Base-by-base conservation (phyloP, 495 filamentous ascomycete species). In the Podospora didyma region DNA sequence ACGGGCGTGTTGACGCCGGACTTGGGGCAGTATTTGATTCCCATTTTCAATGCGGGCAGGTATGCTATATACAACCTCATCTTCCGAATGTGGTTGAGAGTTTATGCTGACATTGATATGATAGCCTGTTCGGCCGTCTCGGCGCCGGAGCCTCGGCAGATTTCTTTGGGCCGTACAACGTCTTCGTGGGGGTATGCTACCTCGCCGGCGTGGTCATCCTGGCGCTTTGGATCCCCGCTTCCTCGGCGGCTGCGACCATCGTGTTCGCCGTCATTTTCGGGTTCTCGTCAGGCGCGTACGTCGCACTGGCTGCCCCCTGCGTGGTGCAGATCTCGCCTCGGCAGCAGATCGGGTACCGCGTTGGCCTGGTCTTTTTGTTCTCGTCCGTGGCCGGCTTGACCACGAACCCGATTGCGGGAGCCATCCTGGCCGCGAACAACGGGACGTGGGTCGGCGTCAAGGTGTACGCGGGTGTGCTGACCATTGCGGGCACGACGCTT, bases 31-130 rank as follows among this genome's bases (percentile, higher is more conserved):
- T 91, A 92, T 62, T 69, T 91, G 12, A 67, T 91, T 24, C 74
- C 89, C 0, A 86, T 92, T 53, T 69, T 92, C 45, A 93, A 92
- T 61, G 86, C 84, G 0, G 77, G 79, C n/a, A 85, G 80, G 82
- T 83, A 71, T 63, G 75, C 17, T 52, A 14, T 52, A 14, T 86
- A 2, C 82, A 17, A 12, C 11, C 24, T 11, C 23, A 79, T 49
- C 41, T 89, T 10, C 89, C 79, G 62, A 87, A 91, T 60, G 81
- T 75, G 52, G 84, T 84, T 54, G 72, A 28, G 24, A 34, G 9
- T 24, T 10, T n/a, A 3, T 90, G 53, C 46, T 3, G 24, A 26
- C 16, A 1, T 14, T 7, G 39, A 12, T 42, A 42, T 31, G 60
- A 47, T 24, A 72, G 84, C 56, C 79, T 90, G 55, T 77, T 87